Conservation (phyloP, 495 filamentous ascomycete species). For the Amorphotheca resinae region DNA sequence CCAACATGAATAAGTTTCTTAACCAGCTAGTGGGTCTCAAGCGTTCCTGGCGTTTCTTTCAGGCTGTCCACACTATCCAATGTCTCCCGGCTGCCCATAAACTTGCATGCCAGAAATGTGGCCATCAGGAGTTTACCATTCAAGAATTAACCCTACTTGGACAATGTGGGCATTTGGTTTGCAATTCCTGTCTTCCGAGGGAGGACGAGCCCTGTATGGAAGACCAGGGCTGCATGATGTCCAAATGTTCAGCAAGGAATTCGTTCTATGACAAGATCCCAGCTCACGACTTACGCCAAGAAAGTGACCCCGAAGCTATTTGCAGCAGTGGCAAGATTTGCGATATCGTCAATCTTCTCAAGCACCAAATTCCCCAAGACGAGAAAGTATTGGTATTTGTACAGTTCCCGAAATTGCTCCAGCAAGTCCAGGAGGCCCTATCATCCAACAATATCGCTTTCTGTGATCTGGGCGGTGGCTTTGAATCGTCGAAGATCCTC, state of each 20-base stretch:
- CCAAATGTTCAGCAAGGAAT: neutral
- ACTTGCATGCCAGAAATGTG: neutral
- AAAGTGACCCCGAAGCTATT: slow-evolving; percentile 7
- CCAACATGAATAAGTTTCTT: neutral
- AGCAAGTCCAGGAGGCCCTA: slow-evolving; percentile 21
- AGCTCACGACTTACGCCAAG: neutral
- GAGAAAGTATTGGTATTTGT: slow-evolving; percentile 43
- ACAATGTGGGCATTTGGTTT: slow-evolving; percentile 42
- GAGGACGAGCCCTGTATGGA: neutral
- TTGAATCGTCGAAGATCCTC: neutral
- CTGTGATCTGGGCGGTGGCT: slow-evolving; percentile 15
- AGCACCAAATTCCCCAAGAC: slow-evolving; percentile 24
- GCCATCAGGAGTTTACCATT: neutral
- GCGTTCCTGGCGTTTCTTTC: neutral
- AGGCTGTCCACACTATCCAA: neutral
- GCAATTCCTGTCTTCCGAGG: slow-evolving; percentile 14
- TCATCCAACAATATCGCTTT: slow-evolving; percentile 15
- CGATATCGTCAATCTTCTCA: slow-evolving; percentile 34
- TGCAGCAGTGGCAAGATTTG: slow-evolving; percentile 30
- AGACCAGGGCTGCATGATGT: neutral
- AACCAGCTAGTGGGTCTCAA: neutral
- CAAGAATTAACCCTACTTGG: slow-evolving; percentile 17
- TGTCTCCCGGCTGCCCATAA: neutral
- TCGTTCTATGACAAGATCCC: slow-evolving; percentile 3
- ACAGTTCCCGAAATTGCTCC: slow-evolving; percentile 34